Percentiles rank a stretch among this genome's conserved stretches.
Conservation (phyloP, 1,139 yeast species). For the Blastobotrys petasosporus region DNA sequence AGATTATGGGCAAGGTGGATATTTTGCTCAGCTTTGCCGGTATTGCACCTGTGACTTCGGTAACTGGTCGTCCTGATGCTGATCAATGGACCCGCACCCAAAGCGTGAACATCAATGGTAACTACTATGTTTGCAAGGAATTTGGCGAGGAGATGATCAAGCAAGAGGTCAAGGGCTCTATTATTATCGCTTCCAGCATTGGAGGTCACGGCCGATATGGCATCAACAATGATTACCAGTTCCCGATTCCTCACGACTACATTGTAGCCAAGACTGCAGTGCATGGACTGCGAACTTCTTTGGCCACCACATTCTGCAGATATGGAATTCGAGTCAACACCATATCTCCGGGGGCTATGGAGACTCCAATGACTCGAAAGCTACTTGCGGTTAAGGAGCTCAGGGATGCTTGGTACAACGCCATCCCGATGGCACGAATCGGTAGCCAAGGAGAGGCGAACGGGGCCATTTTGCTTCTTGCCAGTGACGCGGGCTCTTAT, state of each 20-base stretch:
- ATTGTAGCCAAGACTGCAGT: conserved; percentile 85
- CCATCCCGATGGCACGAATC: conserved; percentile 9
- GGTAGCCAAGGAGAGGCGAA: conserved; percentile 64
- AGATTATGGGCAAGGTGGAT: conserved; percentile 4
- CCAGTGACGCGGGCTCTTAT: conserved; percentile 69
- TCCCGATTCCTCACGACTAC: conserved; percentile 40
- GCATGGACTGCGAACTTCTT: conserved; percentile 47
- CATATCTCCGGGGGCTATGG: conserved; percentile 75
- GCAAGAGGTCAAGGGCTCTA: conserved; percentile 15
- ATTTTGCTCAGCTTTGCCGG: conserved; percentile 14
- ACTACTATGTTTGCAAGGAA: conserved; percentile 40
- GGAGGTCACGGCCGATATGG: conserved; percentile 11
- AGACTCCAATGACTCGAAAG: conserved; percentile 46
- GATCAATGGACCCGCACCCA: conserved; percentile 6
- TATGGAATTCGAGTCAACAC: conserved; percentile 72
- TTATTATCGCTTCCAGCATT: conserved; percentile 12
- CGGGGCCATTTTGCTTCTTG: conserved; percentile 75
- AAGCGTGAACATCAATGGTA: conserved; percentile 37
- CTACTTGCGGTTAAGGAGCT: conserved; percentile 67
- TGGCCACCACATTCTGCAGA: conserved; percentile 67
- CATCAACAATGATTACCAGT: conserved; percentile 6
- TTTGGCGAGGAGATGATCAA: conserved; percentile 41
- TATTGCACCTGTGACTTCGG: neutral
- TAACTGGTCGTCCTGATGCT: neutral
- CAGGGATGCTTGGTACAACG: conserved; percentile 4